Evolutionary conservation across 345 rosid species (phyloP).

Genomic region (Sonneratia caseolaris): DNA sequence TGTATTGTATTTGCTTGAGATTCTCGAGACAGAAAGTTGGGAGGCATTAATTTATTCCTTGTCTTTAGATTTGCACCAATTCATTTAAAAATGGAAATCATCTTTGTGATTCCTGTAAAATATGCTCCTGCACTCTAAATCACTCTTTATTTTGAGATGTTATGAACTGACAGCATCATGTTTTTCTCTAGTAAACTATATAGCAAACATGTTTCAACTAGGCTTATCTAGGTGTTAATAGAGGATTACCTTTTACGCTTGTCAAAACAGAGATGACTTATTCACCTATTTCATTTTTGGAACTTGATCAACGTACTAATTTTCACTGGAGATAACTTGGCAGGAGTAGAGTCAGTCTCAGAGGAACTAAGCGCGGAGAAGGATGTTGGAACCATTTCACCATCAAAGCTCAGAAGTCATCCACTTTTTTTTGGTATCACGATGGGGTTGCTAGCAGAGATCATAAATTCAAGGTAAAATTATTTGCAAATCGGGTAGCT

Average conservation of each 20-base stretch:
- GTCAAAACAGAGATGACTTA: neutral
- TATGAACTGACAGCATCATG: neutral
- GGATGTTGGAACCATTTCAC: slow-evolving; percentile 29
- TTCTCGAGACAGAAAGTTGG: neutral
- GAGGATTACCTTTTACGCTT: neutral
- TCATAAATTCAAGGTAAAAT: slow-evolving; percentile 88
- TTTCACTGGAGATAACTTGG: slow-evolving; percentile 13
- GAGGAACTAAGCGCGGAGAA: slow-evolving; percentile 26
- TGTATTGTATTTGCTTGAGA: neutral
- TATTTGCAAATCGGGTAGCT: neutral
- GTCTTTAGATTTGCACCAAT: neutral
- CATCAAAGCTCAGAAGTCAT: slow-evolving; percentile 59
- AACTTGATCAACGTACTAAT: neutral
- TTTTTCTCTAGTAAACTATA: neutral
- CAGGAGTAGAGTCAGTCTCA: slow-evolving; percentile 36
- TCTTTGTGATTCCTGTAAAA: neutral
- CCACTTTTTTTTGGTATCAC: slow-evolving; percentile 91
- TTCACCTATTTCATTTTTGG: neutral
- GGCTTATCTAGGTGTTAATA: neutral
- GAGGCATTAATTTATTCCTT: neutral
- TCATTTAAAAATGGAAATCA: neutral
- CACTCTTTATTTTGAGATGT: neutral
- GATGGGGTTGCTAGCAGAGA: slow-evolving; percentile 91
- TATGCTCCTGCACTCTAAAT: neutral
- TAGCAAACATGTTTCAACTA: neutral